Percentiles rank a stretch among this genome's conserved stretches.
phyloP scores from a whole-genome alignment of 2,329 filamentous ascomycete species.

The Cryphonectria naterciae region DNA sequence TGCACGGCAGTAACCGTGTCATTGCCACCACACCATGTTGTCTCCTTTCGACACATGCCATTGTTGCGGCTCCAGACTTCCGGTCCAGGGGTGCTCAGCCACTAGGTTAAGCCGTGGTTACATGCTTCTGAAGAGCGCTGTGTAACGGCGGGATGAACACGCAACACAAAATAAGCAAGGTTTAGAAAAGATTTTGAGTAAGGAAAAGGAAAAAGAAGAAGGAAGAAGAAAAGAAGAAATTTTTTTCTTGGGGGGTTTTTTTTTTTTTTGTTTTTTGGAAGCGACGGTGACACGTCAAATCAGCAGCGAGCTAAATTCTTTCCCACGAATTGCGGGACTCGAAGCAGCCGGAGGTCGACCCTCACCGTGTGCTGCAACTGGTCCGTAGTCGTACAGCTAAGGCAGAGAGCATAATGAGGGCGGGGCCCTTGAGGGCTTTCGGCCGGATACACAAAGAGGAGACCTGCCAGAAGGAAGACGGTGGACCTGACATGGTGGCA shows the following conservation, averaged over 20 bases:
- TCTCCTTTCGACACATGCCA: background rate
- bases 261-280: no score
- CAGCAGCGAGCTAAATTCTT: background rate
- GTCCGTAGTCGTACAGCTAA: constrained; percentile 2
- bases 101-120: background rate
- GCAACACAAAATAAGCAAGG: background rate
- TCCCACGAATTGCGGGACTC: background rate
- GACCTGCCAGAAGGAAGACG: background rate
- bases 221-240: background rate
- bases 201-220: background rate
- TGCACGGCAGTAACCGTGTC: background rate
- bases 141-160: background rate
- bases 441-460: background rate
- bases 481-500: background rate
- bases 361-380: background rate
- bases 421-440: background rate
- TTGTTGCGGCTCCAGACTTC: constrained; percentile 16
- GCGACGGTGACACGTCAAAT: background rate
- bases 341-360: background rate
- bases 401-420: constrained; percentile 5
- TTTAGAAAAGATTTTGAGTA: background rate
- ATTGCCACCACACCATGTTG: background rate
- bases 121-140: background rate
- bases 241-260: no score
- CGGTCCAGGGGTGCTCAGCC: constrained; percentile 2